Conservation (phyloP, 495 filamentous ascomycete species). For the Penicillium ochrochloron region DNA sequence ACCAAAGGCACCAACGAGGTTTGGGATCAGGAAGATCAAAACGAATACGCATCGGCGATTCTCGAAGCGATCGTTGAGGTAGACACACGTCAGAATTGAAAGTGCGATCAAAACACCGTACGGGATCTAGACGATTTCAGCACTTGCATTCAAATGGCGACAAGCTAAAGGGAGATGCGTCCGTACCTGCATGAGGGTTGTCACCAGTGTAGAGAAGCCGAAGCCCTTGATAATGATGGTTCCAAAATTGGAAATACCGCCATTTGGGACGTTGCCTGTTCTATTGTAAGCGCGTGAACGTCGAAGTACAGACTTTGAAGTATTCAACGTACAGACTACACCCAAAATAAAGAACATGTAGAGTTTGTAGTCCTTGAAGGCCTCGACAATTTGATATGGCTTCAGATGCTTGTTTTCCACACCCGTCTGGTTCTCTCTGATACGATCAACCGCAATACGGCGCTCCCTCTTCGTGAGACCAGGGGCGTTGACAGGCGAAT, state of each 20-base stretch:
- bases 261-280: conserved; percentile 50
- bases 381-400: conserved; percentile 60
- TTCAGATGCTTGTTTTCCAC: conserved; percentile 69
- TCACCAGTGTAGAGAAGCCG: conserved; percentile 59
- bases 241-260: conserved; percentile 63
- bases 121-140: conserved; percentile 48
- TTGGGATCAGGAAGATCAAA: conserved; percentile 58
- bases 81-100: conserved; percentile 62
- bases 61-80: conserved; percentile 59
- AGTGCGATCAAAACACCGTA: conserved; percentile 61
- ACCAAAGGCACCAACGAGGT: conserved; percentile 59
- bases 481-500: conserved; percentile 64
- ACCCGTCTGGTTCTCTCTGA: conserved; percentile 66
- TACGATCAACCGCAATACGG: conserved; percentile 59
- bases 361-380: conserved; percentile 62
- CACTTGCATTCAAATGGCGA: conserved; percentile 23
- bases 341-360: conserved; percentile 67
- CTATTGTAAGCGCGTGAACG: not conserved
- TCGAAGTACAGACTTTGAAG: not conserved
- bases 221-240: conserved; percentile 66
- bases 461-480: conserved; percentile 62
- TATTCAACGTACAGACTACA: conserved; percentile 32
- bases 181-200: conserved; percentile 51
- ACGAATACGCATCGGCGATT: conserved; percentile 62
- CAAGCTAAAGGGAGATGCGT: not conserved